phyloP scores from a whole-genome alignment of 106 monocot species.

The Dactylorhiza incarnata region DNA sequence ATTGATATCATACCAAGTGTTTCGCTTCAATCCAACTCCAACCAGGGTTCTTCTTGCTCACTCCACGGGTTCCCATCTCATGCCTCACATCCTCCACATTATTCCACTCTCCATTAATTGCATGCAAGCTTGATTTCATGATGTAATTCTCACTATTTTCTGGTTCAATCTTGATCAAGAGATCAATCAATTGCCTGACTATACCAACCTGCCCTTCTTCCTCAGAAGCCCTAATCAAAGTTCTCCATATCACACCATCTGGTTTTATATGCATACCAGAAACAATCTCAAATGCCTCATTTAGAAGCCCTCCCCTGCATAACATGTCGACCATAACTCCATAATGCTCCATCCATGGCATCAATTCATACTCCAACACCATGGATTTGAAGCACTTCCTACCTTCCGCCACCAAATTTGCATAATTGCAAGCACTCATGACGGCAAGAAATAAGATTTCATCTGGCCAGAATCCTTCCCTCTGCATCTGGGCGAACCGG shows the following conservation, averaged over 20 bases:
- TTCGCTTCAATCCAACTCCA: constrained; percentile 40
- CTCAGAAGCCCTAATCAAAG: constrained; percentile 12
- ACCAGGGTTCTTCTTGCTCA: constrained; percentile 34
- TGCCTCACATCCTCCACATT: constrained; percentile 29
- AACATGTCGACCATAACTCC: constrained; percentile 47
- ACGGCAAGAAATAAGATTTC: constrained; percentile 35
- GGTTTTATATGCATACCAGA: constrained; percentile 22
- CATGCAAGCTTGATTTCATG: constrained; percentile 30
- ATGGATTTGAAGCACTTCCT: constrained; percentile 42
- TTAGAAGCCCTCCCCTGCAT: constrained; percentile 29
- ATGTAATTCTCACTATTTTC: constrained; percentile 31
- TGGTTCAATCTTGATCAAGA: constrained; percentile 20
- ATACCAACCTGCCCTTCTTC: constrained; percentile 25
- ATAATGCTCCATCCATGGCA: constrained; percentile 35
- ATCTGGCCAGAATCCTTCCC: constrained; percentile 11
- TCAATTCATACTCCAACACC: constrained; percentile 23
- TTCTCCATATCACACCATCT: constrained; percentile 40
- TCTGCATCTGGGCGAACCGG: constrained; percentile 34
- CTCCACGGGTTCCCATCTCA: constrained; percentile 23
- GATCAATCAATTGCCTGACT: constrained; percentile 34
- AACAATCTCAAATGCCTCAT: constrained; percentile 41
- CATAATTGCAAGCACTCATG: constrained; percentile 44
- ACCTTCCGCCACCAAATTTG: constrained; percentile 39
- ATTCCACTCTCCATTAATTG: constrained; percentile 39
- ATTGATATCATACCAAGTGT: neutral